Base-by-base conservation (phyloP, 495 filamentous ascomycete species). In the Tuber brumale region DNA sequence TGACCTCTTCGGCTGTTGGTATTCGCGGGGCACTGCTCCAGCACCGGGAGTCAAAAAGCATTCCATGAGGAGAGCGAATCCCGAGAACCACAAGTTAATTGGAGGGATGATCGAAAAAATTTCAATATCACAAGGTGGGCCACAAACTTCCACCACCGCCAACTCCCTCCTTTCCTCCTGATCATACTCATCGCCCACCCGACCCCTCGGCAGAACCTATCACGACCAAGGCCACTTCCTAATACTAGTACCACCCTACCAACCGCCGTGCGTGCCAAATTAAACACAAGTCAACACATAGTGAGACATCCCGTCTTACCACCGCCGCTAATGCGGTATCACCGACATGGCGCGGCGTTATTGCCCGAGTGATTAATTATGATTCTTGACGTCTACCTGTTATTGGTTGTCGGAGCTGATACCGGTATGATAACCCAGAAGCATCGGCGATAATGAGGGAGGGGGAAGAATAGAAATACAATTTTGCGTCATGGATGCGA, bases 351-450 rank as follows among this genome's bases (percentile, higher is more conserved):
- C 57, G 12, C 14, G 57, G 57, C 27, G 1, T 35, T 7, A 8
- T 66, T 14, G 57, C 57, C 57, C 57, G 57, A 66, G 57, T 66
- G 57, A 66, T 35, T 66, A 35, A 27, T 66, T 66, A 66, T 66
- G 57, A 66, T 66, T 61, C 51, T 23, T 27, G 14, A 61, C 51
- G n/a, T 27, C 23, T 14, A 14, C 57, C 12, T 31, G 4, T 14
- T 66, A 35, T 14, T 27, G 12, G 27, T 27, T 66, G 7, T 27
- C 57, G 12, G 57, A 19, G 57, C 57, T 19, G 57, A 66, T 35
- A 8, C 14, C 27, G 27, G 27, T 35, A 66, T 35, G 27, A 66
- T 35, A 31, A 16, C 57, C 57, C 27, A 35, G 27, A 35, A 66
- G 27, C 57, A 35, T 66, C 57, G 27, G 57, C 3, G 57, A 66